These are phyloP conservation scores for Leishmania tropica DNA, from an alignment of 208 protist genomes.

Conservation along the genomic window DNA sequence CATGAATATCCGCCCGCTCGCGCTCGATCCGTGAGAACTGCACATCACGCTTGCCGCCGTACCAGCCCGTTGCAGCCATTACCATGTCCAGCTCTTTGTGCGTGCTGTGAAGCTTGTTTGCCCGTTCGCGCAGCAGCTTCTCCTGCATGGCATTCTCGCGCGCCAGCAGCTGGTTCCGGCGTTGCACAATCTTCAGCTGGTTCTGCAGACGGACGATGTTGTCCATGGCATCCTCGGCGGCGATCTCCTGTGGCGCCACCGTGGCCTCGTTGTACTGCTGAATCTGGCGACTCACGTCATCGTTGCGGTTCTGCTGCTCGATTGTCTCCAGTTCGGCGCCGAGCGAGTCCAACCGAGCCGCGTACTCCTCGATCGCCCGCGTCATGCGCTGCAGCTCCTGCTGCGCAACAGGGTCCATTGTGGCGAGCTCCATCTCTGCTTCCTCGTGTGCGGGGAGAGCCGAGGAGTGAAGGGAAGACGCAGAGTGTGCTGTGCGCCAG, in stretches of 20 bases:
- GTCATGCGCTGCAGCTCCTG: slow-evolving; percentile 69
- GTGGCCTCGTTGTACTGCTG: slow-evolving; percentile 55
- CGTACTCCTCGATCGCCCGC: slow-evolving; percentile 57
- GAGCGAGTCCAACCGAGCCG: slow-evolving; percentile 52
- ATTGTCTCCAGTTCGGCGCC: slow-evolving; percentile 45
- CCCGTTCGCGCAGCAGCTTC: slow-evolving; percentile 58
- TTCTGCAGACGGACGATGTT: slow-evolving; percentile 85
- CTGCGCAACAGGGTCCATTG: slow-evolving; percentile 32
- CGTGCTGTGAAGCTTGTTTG: slow-evolving; percentile 51
- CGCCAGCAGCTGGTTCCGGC: slow-evolving; percentile 77
- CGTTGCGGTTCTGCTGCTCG: slow-evolving; percentile 71
- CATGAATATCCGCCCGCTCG: slow-evolving; percentile 44
- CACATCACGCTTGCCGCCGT: slow-evolving; percentile 48
- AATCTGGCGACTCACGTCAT: slow-evolving; percentile 71
- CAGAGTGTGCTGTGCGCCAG: neutral
- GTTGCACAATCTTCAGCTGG: slow-evolving; percentile 80
- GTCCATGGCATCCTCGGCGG: slow-evolving; percentile 86
- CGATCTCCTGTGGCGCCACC: slow-evolving; percentile 53
- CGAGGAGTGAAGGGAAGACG: neutral
- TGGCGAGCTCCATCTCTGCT: slow-evolving; percentile 18
- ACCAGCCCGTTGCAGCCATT: slow-evolving; percentile 72
- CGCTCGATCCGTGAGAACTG: slow-evolving; percentile 39
- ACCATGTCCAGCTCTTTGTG: slow-evolving; percentile 51
- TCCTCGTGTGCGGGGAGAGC: neutral
- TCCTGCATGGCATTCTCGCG: slow-evolving; percentile 74